These are phyloP conservation scores for Phaeosphaeria sp. DNA, from an alignment of 2,329 filamentous ascomycete genomes.

Conservation along the genomic window DNA sequence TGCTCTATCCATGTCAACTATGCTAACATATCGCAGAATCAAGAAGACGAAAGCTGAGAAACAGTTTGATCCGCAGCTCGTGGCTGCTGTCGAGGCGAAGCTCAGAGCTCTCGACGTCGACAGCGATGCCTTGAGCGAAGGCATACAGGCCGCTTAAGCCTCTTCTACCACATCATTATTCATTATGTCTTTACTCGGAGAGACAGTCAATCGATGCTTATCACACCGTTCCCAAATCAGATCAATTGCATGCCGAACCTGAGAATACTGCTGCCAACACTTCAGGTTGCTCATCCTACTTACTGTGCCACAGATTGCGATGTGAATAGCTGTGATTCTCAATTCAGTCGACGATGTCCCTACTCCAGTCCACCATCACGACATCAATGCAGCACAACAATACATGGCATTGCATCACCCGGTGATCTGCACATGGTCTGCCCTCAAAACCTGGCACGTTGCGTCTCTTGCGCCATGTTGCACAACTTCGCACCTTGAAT, in stretches of 20 bases:
- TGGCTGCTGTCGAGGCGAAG: conserved; percentile 65
- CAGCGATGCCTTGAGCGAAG: conserved; percentile 27
- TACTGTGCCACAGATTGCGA: background rate
- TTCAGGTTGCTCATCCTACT: background rate
- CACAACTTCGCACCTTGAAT: background rate
- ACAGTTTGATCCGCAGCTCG: conserved; percentile 66
- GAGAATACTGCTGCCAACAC: background rate
- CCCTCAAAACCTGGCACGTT: background rate
- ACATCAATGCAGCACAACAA: too few species aligned
- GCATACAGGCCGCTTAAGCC: conserved; percentile 19
- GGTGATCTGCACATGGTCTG: too few species aligned
- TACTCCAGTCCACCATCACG: background rate
- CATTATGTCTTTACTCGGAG: background rate
- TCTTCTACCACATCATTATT: background rate
- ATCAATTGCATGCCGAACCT: background rate
- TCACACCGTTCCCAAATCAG: background rate
- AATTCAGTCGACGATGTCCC: background rate
- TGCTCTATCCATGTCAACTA: too few species aligned
- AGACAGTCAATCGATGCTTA: background rate
- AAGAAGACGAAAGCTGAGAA: conserved; percentile 63
- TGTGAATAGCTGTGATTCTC: background rate
- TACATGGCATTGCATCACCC: background rate
- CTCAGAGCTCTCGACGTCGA: conserved; percentile 48
- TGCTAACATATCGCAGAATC: conserved; percentile 49
- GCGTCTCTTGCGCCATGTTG: background rate